phyloP scores from a whole-genome alignment of 371 early-diverging fungal species.

The Cokeromyces recurvatus region DNA sequence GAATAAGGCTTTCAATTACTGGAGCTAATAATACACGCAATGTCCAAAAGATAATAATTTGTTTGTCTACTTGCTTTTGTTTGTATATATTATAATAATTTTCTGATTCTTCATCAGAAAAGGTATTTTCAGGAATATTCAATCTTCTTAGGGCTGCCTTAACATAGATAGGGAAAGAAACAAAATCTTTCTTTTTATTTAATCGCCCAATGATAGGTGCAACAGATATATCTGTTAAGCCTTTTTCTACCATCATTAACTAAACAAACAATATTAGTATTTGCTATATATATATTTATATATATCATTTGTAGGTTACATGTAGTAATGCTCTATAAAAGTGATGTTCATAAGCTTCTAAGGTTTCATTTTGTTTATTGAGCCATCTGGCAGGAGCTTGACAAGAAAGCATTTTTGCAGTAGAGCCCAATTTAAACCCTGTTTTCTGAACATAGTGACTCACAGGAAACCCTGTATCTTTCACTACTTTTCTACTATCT shows the following conservation, averaged over 20 bases:
- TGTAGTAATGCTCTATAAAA: conserved; percentile 71
- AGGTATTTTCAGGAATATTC: conserved; percentile 28
- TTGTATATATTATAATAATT: conserved; percentile 31
- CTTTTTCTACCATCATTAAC: conserved; percentile 51
- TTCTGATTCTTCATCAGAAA: conserved; percentile 39
- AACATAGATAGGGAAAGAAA: conserved; percentile 28
- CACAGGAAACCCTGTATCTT: conserved; percentile 45
- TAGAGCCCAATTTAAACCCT: conserved; percentile 54
- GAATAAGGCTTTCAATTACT: conserved; percentile 69
- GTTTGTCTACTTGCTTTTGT: conserved; percentile 37
- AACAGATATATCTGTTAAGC: conserved; percentile 38
- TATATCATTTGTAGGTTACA: conserved; percentile 12
- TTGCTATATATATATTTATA: no score
- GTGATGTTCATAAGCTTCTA: conserved; percentile 64
- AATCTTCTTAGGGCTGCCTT: conserved; percentile 39
- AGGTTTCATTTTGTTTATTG: conserved; percentile 40
- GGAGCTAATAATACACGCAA: conserved; percentile 68
- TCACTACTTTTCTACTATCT: not conserved
- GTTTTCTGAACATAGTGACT: conserved; percentile 16
- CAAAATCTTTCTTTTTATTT: conserved; percentile 47
- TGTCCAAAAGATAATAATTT: conserved; percentile 77
- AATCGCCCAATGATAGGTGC: conserved; percentile 60
- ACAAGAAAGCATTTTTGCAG: conserved; percentile 79
- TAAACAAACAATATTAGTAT: conserved; percentile 1
- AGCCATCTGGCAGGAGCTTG: conserved; percentile 81